Evolutionary conservation across 108 stramenopile species (phyloP).

Genomic region (Nannochloropsis gaditana): DNA sequence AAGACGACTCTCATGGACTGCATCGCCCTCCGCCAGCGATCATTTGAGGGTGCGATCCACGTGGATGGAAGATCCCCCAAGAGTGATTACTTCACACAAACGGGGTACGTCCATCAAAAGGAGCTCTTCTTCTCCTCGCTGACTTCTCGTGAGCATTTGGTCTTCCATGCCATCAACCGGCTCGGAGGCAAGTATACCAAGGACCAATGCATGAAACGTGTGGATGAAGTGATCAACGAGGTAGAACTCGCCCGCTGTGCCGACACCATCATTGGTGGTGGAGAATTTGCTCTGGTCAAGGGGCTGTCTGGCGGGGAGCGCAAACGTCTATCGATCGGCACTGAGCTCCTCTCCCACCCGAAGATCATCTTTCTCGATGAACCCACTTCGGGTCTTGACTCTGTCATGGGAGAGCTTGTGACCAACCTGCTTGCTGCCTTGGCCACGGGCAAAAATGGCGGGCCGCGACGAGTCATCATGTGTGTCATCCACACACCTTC

Average conservation of each 20-base stretch:
- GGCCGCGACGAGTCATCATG: not conserved
- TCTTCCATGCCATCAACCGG: not conserved
- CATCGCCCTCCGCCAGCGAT: not conserved
- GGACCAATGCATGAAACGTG: constrained; percentile 37
- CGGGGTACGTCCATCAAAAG: not conserved
- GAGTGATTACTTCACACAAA: not conserved
- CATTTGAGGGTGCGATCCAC: constrained; percentile 5
- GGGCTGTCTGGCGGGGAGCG: constrained; percentile 52
- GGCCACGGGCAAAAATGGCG: constrained; percentile 12
- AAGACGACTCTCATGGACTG: constrained; percentile 27
- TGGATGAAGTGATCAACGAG: constrained; percentile 62
- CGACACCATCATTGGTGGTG: constrained; percentile 61
- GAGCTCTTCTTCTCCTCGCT: constrained; percentile 5
- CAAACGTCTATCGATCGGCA: constrained; percentile 49
- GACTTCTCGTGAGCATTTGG: not conserved
- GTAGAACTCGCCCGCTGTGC: constrained; percentile 66
- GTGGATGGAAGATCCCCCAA: not conserved
- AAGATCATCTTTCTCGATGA: constrained; percentile 54
- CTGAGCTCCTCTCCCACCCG: constrained; percentile 56
- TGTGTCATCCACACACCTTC: constrained; percentile 11
- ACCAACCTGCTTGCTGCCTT: not conserved
- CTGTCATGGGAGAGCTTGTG: constrained; percentile 7
- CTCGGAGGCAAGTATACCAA: constrained; percentile 1
- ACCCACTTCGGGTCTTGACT: constrained; percentile 58
- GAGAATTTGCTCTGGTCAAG: constrained; percentile 36